Percentiles rank a stretch among this genome's conserved stretches.
phyloP scores from a whole-genome alignment of 768 basidiomycete species.

The Agaricus blazei region DNA sequence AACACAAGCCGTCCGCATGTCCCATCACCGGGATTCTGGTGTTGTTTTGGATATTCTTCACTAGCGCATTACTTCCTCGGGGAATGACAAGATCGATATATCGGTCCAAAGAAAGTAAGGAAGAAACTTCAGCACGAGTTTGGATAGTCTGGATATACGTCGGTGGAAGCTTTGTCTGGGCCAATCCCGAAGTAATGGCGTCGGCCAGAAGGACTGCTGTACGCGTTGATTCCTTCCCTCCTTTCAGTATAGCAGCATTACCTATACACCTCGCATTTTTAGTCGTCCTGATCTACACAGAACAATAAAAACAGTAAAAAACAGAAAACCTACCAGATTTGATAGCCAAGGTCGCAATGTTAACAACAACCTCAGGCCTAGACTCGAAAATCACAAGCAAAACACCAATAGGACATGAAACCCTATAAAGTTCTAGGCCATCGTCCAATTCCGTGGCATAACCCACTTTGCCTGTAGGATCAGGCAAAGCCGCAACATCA shows the following conservation, averaged over 20 bases:
- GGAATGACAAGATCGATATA: constrained; percentile 98
- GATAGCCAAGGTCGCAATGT: constrained; percentile 93
- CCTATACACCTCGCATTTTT: constrained; percentile 40
- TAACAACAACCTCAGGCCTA: constrained; percentile 95
- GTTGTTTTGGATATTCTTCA: constrained; percentile 80
- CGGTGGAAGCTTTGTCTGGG: constrained; percentile 64
- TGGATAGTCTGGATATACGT: constrained; percentile 91
- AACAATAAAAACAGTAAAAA: background rate
- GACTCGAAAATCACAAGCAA: constrained; percentile 97
- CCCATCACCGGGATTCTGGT: constrained; percentile 98
- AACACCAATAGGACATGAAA: constrained; percentile 95
- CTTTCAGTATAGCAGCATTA: constrained; percentile 95
- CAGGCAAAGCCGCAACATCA: constrained; percentile 81
- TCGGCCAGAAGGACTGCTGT: constrained; percentile 74
- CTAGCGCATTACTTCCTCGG: constrained; percentile 88
- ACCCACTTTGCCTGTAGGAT: constrained; percentile 81
- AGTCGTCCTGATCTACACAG: no score
- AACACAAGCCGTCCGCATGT: constrained; percentile 94
- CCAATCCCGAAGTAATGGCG: constrained; percentile 75
- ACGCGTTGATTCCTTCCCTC: constrained; percentile 89
- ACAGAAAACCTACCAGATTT: constrained; percentile 71
- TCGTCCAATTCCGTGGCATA: constrained; percentile 92
- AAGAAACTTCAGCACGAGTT: constrained; percentile 86
- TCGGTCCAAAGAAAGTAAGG: constrained; percentile 77
- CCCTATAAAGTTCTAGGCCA: constrained; percentile 81